These are phyloP conservation scores for Pythium aristosporum DNA, from an alignment of 352 stramenopile genomes.

Conservation along the genomic window DNA sequence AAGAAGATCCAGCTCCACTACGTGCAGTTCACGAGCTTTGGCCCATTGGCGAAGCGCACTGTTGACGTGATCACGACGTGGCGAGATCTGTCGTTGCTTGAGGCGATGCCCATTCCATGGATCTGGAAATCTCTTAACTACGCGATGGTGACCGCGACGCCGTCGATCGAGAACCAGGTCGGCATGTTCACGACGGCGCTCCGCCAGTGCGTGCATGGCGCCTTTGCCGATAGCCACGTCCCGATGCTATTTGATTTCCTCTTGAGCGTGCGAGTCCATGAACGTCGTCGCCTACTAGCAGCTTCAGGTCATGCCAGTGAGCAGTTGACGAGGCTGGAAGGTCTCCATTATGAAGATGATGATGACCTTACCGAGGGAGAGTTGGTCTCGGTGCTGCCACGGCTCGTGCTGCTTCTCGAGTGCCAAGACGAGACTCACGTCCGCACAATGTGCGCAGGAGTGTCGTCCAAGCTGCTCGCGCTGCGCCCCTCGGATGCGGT, in stretches of 20 bases:
- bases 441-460: constrained; percentile 13
- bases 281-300: not conserved
- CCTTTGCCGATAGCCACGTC: not conserved
- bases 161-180: constrained; percentile 6
- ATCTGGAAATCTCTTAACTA: constrained; percentile 40
- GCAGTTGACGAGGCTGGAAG: not conserved
- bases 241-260: constrained; percentile 22
- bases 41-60: constrained; percentile 29
- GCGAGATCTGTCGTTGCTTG: constrained; percentile 28
- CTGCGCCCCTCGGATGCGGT: constrained; percentile 19
- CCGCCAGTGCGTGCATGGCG: constrained; percentile 1
- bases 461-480: constrained; percentile 26
- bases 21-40: constrained; percentile 26
- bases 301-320: not conserved
- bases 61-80: constrained; percentile 39
- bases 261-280: constrained; percentile 8
- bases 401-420: constrained; percentile 22
- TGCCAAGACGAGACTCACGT: constrained; percentile 21
- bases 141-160: not conserved
- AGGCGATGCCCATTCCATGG: constrained; percentile 19
- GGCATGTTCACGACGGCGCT: constrained; percentile 11
- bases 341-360: not conserved
- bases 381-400: constrained; percentile 11
- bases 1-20: constrained; percentile 39
- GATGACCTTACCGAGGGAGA: not conserved